Evolutionary conservation across 2,329 filamentous ascomycete genomes (phyloP).

Genomic region (Sporothrix brasiliensis): DNA sequence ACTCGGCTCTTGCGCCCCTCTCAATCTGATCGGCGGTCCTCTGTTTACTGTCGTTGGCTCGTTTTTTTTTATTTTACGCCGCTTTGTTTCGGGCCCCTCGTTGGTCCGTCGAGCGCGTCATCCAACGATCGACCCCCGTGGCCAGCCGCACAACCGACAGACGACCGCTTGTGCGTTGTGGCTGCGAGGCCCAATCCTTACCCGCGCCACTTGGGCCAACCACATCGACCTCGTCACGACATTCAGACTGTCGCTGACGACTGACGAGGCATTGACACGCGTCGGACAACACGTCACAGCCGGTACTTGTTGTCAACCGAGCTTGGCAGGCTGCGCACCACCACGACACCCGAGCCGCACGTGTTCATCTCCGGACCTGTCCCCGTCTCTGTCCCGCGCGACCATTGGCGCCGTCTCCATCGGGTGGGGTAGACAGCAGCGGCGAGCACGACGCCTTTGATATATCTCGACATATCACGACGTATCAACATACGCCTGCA

Average conservation of each 20-base stretch:
- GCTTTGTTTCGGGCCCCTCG: slow-evolving; percentile 13
- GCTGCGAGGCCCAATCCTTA: neutral
- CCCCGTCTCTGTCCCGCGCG: neutral
- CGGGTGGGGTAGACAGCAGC: neutral
- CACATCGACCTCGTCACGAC: neutral
- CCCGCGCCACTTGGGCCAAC: neutral
- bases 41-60: slow-evolving; percentile 9
- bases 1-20: neutral
- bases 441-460: neutral
- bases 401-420: neutral
- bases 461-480: neutral
- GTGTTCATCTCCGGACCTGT: slow-evolving; percentile 4
- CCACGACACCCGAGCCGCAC: neutral
- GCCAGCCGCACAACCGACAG: slow-evolving; percentile 2
- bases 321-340: neutral
- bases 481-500: neutral
- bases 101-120: slow-evolving; percentile 16
- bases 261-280: slow-evolving; percentile 14
- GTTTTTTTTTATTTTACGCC: slow-evolving; percentile 10
- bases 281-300: neutral
- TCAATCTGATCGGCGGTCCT: neutral
- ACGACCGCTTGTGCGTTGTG: neutral
- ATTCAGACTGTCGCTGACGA: neutral
- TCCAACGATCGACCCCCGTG: neutral
- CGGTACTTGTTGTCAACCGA: neutral